phyloP scores from a whole-genome alignment of 768 basidiomycete species.

The Omphalotus guepiniiformis region DNA sequence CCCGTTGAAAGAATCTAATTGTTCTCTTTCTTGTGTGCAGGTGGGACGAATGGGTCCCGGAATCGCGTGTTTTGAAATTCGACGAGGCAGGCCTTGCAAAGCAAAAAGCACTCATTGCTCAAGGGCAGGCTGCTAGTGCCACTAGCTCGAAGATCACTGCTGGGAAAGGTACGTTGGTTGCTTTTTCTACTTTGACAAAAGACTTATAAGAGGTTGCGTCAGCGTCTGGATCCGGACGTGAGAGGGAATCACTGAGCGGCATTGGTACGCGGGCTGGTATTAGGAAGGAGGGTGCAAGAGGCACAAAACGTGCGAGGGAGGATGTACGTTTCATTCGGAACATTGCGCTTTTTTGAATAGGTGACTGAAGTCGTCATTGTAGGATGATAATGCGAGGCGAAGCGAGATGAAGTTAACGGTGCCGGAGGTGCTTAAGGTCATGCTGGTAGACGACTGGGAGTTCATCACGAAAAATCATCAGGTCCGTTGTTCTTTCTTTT shows the following conservation, averaged over 20 bases:
- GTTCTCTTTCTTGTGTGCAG: conserved; percentile 33
- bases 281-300: conserved; percentile 60
- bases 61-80: conserved; percentile 73
- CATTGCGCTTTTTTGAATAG: not conserved
- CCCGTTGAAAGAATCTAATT: conserved; percentile 2
- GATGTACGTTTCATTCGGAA: conserved; percentile 43
- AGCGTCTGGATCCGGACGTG: not conserved
- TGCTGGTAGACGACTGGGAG: conserved; percentile 98
- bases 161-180: conserved; percentile 5
- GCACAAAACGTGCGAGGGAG: conserved; percentile 70
- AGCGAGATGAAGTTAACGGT: conserved; percentile 89
- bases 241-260: conserved; percentile 10
- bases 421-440: conserved; percentile 84
- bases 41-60: conserved; percentile 98
- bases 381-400: conserved; percentile 76
- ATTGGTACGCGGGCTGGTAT: conserved; percentile 21
- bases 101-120: conserved; percentile 62
- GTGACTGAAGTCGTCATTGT: too few relatives aligned
- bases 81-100: conserved; percentile 75
- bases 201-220: not conserved
- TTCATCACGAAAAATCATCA: conserved; percentile 92
- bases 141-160: conserved; percentile 17
- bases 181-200: conserved; percentile 4
- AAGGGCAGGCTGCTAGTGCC: conserved; percentile 23
- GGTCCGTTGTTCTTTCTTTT: conserved; percentile 35